phyloP scores from a whole-genome alignment of 2,329 filamentous ascomycete genomes.

The Exophiala phaeomuriformis region DNA sequence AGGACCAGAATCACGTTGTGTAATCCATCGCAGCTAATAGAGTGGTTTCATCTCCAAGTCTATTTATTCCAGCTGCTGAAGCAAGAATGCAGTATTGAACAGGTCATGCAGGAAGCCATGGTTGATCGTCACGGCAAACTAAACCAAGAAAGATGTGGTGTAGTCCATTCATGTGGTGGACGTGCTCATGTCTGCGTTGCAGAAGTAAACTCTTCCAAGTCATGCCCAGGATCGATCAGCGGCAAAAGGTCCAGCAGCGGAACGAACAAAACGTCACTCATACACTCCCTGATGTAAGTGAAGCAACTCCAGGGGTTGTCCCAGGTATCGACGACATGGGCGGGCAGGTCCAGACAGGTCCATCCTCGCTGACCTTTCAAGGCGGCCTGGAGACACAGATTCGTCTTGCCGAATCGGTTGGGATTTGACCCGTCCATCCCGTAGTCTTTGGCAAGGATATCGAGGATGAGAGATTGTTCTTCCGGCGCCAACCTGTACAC shows the following conservation, averaged over 20 bases:
- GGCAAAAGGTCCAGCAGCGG: conserved; percentile 19
- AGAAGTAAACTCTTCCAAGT: too few species aligned
- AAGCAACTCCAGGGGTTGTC: conserved; percentile 27
- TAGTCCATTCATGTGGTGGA: too few species aligned
- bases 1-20: too few species aligned
- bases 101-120: too few species aligned
- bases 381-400: conserved; percentile 21
- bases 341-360: conserved; percentile 22
- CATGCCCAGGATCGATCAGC: conserved; percentile 13
- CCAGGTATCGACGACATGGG: conserved; percentile 25
- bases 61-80: too few species aligned
- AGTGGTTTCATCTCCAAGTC: too few species aligned
- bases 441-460: conserved; percentile 21
- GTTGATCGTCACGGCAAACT: too few species aligned
- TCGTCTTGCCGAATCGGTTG: conserved; percentile 25
- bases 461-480: conserved; percentile 20
- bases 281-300: conserved; percentile 24
- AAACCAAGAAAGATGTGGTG: too few species aligned
- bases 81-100: too few species aligned
- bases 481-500: conserved; percentile 16
- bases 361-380: conserved; percentile 21
- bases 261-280: conserved; percentile 25
- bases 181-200: too few species aligned
- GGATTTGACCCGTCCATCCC: conserved; percentile 25
- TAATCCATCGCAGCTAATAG: too few species aligned